Conservation (phyloP, 164 flowering plant species). For the Nelumbo lutea region DNA sequence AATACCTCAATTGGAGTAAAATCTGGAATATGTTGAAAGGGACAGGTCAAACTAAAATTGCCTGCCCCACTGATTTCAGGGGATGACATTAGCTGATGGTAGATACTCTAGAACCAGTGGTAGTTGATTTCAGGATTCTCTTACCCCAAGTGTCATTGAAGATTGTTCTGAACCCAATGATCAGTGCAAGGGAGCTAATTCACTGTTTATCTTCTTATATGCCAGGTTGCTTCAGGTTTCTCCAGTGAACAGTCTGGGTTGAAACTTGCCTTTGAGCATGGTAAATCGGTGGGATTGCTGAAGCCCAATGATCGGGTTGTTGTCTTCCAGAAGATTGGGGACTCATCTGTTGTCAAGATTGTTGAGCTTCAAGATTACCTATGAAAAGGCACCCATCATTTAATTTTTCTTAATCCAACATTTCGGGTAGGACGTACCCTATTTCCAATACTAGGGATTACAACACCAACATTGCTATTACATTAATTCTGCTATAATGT, state of each 20-base stretch:
- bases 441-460: not conserved
- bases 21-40: no score
- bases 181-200: no score
- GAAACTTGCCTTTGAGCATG: constrained; percentile 29
- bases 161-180: no score
- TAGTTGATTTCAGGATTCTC: no score
- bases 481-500: not conserved
- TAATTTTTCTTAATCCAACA: not conserved
- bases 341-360: constrained; percentile 42
- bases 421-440: not conserved
- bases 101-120: no score
- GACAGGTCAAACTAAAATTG: no score
- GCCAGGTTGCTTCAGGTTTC: constrained; percentile 27
- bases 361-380: constrained; percentile 26
- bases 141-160: no score
- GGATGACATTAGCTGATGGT: no score
- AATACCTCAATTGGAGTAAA: no score
- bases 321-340: constrained; percentile 44
- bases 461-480: not conserved
- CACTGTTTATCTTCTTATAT: not conserved
- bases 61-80: no score
- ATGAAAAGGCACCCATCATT: not conserved
- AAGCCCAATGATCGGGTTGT: constrained; percentile 41
- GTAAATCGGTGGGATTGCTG: constrained; percentile 31
- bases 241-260: constrained; percentile 35